Conservation (phyloP, 805 yeast genomes). For the Starmerella gropengiesseri region DNA sequence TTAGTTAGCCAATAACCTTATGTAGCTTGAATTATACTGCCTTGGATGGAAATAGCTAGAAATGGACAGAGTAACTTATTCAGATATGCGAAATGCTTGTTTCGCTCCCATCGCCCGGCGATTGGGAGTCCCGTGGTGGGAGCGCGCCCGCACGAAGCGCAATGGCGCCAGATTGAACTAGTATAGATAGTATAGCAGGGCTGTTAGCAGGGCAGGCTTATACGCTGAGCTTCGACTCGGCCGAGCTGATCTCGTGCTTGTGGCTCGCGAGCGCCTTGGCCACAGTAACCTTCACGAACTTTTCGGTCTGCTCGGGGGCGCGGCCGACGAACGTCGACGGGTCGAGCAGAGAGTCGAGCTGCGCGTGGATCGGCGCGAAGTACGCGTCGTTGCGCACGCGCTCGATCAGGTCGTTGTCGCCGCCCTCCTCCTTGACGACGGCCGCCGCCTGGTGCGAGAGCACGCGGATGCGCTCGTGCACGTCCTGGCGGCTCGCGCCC, state of each 20-base stretch:
- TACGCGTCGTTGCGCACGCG: slow-evolving; percentile 66
- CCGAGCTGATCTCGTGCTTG: slow-evolving; percentile 46
- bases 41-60: no score
- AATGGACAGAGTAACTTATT: no score
- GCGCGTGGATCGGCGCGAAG: slow-evolving; percentile 80
- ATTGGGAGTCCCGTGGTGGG: no score
- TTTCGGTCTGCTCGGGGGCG: slow-evolving; percentile 96
- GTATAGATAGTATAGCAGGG: no score
- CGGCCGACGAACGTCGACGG: slow-evolving; percentile 95
- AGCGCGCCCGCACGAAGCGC: no score
- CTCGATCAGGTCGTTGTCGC: slow-evolving; percentile 92
- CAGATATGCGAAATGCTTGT: no score
- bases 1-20: no score
- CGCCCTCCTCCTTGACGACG: slow-evolving; percentile 96
- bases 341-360: slow-evolving; percentile 69
- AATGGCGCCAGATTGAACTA: no score
- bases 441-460: slow-evolving; percentile 94
- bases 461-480: slow-evolving; percentile 95
- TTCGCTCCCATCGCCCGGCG: no score
- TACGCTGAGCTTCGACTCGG: slow-evolving; percentile 70
- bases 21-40: no score
- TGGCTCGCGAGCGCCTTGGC: slow-evolving; percentile 68
- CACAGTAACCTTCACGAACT: slow-evolving; percentile 77
- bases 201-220: no score
- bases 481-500: slow-evolving; percentile 96